Evolutionary conservation across 192 early-diverging fungal genomes (phyloP).

Genomic region (Gigaspora rosea): DNA sequence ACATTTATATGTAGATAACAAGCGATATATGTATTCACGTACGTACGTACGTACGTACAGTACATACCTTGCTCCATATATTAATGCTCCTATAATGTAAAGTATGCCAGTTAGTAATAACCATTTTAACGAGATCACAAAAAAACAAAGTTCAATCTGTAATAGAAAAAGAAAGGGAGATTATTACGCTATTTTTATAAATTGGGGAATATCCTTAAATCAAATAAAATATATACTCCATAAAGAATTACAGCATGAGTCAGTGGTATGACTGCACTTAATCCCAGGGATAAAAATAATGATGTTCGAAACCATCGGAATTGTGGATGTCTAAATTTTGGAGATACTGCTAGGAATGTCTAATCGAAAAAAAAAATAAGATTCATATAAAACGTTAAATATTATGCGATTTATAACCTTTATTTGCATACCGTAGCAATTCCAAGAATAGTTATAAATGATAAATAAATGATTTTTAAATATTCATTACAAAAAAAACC

Average conservation of each 20-base stretch:
- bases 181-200: conserved; percentile 1
- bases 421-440: conserved; percentile 52
- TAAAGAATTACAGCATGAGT: conserved; percentile 65
- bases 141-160: conserved; percentile 38
- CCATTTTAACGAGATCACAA: conserved; percentile 64
- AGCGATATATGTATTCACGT: no score
- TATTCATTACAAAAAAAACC: conserved; percentile 50
- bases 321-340: conserved; percentile 69
- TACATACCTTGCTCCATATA: conserved; percentile 64
- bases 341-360: conserved; percentile 57
- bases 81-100: conserved; percentile 81
- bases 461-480: conserved; percentile 57
- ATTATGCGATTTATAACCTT: not conserved
- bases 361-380: conserved; percentile 11
- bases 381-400: not conserved
- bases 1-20: not conserved
- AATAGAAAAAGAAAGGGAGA: conserved; percentile 1
- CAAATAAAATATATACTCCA: conserved; percentile 54
- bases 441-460: conserved; percentile 65
- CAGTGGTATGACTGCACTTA: conserved; percentile 73
- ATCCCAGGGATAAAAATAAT: conserved; percentile 80
- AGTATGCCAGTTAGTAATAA: conserved; percentile 71
- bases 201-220: conserved; percentile 6
- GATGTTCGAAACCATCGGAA: conserved; percentile 78
- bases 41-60: not conserved